phyloP scores from a whole-genome alignment of 2,329 filamentous ascomycete species.

The Aspergillus tubingensis region DNA sequence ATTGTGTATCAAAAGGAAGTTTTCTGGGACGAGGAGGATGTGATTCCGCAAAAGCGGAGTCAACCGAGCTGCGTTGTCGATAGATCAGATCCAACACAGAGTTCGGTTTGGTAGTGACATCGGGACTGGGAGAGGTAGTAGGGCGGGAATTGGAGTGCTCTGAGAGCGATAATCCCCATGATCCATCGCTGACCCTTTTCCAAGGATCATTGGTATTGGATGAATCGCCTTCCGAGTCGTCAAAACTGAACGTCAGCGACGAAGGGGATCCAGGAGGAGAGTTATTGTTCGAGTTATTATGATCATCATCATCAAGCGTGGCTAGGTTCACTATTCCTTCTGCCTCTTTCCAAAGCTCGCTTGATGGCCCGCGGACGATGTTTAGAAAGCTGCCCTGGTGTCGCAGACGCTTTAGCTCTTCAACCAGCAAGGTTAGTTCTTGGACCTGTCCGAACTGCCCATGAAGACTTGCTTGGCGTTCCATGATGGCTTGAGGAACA shows the following conservation, averaged over 20 bases:
- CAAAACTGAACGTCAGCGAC: conserved; percentile 61
- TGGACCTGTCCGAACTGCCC: conserved; percentile 66
- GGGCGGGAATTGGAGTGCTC: conserved; percentile 30
- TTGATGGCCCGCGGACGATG: conserved; percentile 56
- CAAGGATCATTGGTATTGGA: conserved; percentile 33
- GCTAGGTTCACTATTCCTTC: conserved; percentile 68
- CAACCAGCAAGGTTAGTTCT: conserved; percentile 65
- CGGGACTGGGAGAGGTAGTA: conserved; percentile 41
- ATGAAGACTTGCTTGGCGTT: conserved; percentile 65
- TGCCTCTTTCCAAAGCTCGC: conserved; percentile 63
- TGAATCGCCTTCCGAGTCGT: conserved; percentile 58
- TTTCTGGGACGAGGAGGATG: conserved; percentile 47
- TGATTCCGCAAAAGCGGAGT: conserved; percentile 26
- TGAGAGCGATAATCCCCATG: conserved; percentile 32
- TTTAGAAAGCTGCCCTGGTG: conserved; percentile 56
- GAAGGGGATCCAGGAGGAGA: conserved; percentile 55
- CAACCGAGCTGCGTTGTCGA: conserved; percentile 45
- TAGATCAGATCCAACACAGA: conserved; percentile 64
- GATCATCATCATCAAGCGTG: conserved; percentile 63
- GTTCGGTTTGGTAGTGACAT: conserved; percentile 59
- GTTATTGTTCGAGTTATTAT: conserved; percentile 48
- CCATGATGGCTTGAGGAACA: conserved; percentile 63
- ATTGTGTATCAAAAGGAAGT: conserved; percentile 67
- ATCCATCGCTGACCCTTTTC: conserved; percentile 35
- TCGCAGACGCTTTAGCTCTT: conserved; percentile 64